These are phyloP conservation scores for Colletotrichum theobromicola DNA, from an alignment of 2,329 filamentous ascomycete genomes.

Conservation along the genomic window DNA sequence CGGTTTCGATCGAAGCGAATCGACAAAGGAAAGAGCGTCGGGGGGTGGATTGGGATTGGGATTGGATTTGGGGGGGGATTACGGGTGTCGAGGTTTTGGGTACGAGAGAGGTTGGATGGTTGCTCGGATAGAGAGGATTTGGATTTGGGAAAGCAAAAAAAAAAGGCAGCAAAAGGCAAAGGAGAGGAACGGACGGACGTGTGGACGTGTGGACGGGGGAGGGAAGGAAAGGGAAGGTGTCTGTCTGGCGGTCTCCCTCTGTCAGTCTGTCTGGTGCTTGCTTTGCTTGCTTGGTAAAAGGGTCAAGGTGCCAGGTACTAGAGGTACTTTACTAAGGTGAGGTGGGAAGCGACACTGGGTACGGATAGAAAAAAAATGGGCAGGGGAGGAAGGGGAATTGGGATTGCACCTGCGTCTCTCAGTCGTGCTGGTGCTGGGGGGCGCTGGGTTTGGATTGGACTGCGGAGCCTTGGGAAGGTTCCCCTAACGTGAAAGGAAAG, in stretches of 20 bases:
- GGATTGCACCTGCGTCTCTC: constrained; percentile 2
- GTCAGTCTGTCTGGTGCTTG: neutral
- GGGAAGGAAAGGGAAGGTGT: constrained; percentile 9
- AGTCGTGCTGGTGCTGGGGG: neutral
- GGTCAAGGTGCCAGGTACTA: neutral
- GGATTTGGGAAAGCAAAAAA: constrained; percentile 24
- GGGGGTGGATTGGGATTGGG: constrained; percentile 11
- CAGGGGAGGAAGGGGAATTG: neutral
- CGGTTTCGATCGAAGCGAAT: constrained; percentile 24
- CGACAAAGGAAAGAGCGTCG: constrained; percentile 26
- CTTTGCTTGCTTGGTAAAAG: neutral
- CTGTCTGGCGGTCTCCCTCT: neutral
- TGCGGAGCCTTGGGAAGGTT: constrained; percentile 19
- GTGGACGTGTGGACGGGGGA: constrained; percentile 6
- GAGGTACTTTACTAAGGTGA: neutral
- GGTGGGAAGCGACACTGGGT: neutral
- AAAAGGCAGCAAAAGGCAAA: constrained; percentile 16
- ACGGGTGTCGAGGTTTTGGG: constrained; percentile 14
- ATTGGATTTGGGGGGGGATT: constrained; percentile 15
- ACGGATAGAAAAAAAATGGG: neutral
- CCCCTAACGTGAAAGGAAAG: constrained; percentile 20
- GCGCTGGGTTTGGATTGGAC: constrained; percentile 12
- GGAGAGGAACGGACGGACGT: constrained; percentile 17
- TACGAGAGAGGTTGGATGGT: constrained; percentile 2
- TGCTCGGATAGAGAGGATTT: constrained; percentile 20